Conservation (phyloP, 169 alveolate genomes). For the Cryptosporidium meleagridis region DNA sequence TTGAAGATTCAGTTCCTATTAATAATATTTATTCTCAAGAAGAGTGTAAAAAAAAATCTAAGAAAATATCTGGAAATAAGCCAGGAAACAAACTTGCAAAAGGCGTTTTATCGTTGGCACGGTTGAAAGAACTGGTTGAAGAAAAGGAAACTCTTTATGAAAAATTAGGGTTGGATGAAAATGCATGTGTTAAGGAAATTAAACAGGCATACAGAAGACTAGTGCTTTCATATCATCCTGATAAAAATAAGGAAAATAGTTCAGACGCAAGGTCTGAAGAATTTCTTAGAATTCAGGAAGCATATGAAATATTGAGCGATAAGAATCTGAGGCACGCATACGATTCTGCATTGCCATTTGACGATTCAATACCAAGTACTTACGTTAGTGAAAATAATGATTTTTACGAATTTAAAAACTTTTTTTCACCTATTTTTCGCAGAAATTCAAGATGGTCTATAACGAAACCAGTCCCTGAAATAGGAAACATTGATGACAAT, state of each 20-base stretch:
- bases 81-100: background rate
- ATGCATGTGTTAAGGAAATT: constrained; percentile 78
- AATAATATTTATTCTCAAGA: background rate
- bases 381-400: constrained; percentile 81
- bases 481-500: constrained; percentile 89
- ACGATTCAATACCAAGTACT: constrained; percentile 90
- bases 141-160: constrained; percentile 75
- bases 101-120: constrained; percentile 6
- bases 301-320: constrained; percentile 91
- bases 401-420: constrained; percentile 78
- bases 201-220: constrained; percentile 81
- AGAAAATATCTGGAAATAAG: background rate
- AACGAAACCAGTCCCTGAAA: constrained; percentile 91
- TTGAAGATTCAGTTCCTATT: background rate
- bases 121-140: constrained; percentile 31
- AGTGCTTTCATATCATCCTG: constrained; percentile 83
- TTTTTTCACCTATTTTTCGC: constrained; percentile 85
- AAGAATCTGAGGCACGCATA: constrained; percentile 88
- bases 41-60: background rate
- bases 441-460: constrained; percentile 89
- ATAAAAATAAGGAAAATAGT: constrained; percentile 76
- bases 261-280: constrained; percentile 27
- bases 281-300: constrained; percentile 91
- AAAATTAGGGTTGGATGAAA: constrained; percentile 77
- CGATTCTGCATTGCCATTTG: constrained; percentile 93